Percentiles rank a stretch among this genome's conserved stretches.
These are phyloP conservation scores for Zopfochytrium polystomum DNA, from an alignment of 371 early-diverging fungal species.

Conservation along the genomic window DNA sequence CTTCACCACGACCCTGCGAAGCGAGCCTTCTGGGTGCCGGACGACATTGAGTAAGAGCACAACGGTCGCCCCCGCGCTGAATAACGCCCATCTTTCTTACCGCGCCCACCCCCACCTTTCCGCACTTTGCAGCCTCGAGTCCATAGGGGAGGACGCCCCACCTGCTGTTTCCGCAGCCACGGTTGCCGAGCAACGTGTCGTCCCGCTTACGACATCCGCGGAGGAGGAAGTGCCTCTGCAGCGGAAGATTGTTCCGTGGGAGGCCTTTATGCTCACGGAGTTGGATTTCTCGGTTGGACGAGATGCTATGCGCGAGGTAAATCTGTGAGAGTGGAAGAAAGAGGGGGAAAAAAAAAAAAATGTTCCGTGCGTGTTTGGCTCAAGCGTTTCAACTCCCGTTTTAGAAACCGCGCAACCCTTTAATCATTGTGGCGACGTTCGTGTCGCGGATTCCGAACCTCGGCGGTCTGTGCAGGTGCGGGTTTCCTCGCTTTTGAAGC, in stretches of 20 bases:
- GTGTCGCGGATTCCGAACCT: constrained; percentile 61
- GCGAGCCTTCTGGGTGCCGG: constrained; percentile 4
- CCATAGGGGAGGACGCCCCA: background rate
- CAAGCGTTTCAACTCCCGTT: no score
- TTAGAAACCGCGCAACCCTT: constrained; percentile 50
- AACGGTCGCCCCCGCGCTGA: no score
- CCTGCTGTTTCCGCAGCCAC: background rate
- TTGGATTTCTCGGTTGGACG: constrained; percentile 34
- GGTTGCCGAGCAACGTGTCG: background rate
- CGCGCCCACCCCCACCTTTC: background rate
- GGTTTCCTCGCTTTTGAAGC: no score
- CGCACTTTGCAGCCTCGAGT: background rate
- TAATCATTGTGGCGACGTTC: constrained; percentile 62
- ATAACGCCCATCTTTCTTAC: no score
- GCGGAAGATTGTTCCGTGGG: constrained; percentile 68
- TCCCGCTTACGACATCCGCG: constrained; percentile 1
- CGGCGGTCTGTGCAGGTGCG: constrained; percentile 52
- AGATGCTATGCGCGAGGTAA: background rate
- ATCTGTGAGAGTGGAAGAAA: constrained; percentile 5
- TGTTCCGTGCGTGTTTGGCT: no score
- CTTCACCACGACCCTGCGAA: constrained; percentile 4
- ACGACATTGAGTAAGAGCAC: background rate
- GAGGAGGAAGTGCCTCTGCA: constrained; percentile 30
- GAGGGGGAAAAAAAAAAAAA: no score
- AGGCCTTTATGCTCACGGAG: constrained; percentile 42